Evolutionary conservation across 768 basidiomycete genomes (phyloP).

Genomic region (Cytidiella melzeri): DNA sequence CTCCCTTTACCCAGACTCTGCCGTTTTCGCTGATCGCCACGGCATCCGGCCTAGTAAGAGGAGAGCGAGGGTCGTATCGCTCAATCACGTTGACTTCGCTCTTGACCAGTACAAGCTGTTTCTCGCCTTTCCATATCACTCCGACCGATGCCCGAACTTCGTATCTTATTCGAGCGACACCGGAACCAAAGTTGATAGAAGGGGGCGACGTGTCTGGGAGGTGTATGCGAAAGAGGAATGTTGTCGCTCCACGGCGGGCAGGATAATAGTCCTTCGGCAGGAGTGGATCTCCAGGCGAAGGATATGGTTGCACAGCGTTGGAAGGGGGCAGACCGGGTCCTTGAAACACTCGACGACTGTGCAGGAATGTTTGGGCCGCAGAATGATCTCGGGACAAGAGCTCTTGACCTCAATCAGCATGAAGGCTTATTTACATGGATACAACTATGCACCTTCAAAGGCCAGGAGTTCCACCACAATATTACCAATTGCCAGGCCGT

Average conservation of each 20-base stretch:
- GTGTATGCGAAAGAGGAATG: slow-evolving; percentile 77
- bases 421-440: not conserved
- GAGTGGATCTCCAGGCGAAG: slow-evolving; percentile 48
- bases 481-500: slow-evolving; percentile 61
- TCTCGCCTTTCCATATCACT: slow-evolving; percentile 73
- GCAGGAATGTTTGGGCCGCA: slow-evolving; percentile 72
- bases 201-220: slow-evolving; percentile 62
- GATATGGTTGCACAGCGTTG: slow-evolving; percentile 69
- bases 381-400: slow-evolving; percentile 74
- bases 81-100: slow-evolving; percentile 63
- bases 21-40: slow-evolving; percentile 72
- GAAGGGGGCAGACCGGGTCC: slow-evolving; percentile 79
- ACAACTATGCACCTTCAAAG: slow-evolving; percentile 48
- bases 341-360: slow-evolving; percentile 67
- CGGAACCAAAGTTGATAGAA: slow-evolving; percentile 64
- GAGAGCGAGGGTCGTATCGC: slow-evolving; percentile 30
- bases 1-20: slow-evolving; percentile 72
- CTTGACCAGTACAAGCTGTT: slow-evolving; percentile 56
- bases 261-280: slow-evolving; percentile 63
- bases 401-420: slow-evolving; percentile 36
- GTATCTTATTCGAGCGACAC: slow-evolving; percentile 64
- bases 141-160: slow-evolving; percentile 68
- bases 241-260: slow-evolving; percentile 70
- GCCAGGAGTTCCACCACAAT: slow-evolving; percentile 78
- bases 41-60: slow-evolving; percentile 43